Conservation (phyloP, 2,329 filamentous ascomycete genomes). For the Aureobasidium sp. region DNA sequence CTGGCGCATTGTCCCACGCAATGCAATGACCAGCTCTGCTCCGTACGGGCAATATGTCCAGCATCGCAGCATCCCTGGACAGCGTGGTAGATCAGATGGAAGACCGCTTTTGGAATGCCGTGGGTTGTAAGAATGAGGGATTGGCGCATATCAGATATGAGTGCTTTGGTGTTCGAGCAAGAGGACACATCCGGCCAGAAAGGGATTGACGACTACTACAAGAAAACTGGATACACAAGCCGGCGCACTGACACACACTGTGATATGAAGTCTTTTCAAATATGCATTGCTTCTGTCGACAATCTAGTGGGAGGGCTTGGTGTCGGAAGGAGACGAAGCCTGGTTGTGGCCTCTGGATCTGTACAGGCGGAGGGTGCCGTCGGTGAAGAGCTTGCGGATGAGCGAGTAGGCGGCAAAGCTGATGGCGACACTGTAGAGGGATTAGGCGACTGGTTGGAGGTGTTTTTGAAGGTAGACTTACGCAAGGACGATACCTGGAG, state of each 20-base stretch:
- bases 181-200: neutral
- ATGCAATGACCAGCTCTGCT: neutral
- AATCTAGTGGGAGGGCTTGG: constrained; percentile 16
- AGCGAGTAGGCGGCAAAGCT: constrained; percentile 76
- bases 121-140: neutral
- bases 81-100: neutral
- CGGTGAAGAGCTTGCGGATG: constrained; percentile 71
- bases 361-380: constrained; percentile 73
- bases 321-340: constrained; percentile 15
- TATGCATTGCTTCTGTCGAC: constrained; percentile 8
- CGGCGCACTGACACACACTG: neutral
- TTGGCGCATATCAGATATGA: neutral
- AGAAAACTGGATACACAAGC: neutral
- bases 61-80: neutral
- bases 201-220: neutral
- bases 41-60: neutral
- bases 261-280: neutral
- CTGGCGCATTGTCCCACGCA: too few species aligned
- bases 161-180: neutral
- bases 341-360: constrained; percentile 19
- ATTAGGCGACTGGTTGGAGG: constrained; percentile 16
- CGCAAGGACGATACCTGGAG: constrained; percentile 72
- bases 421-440: constrained; percentile 53
- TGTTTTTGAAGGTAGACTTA: constrained; percentile 44
- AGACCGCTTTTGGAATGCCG: neutral